Base-by-base conservation (phyloP, 345 rosid genomes). In the Boechera retrofracta region DNA sequence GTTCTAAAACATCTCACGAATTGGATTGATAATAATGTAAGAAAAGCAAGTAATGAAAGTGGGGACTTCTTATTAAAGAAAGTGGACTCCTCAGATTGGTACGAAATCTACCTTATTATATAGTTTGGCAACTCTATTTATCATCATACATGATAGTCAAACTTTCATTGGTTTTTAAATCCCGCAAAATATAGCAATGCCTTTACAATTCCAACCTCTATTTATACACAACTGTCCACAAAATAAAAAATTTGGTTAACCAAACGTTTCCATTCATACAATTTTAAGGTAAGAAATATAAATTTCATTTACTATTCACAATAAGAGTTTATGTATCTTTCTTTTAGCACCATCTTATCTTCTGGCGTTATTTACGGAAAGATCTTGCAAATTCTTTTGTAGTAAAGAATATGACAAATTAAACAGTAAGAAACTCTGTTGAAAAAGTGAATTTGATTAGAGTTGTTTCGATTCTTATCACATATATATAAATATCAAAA, bases 51-150 rank as follows among this genome's bases (percentile, higher is more conserved):
- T 6, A 70, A 44, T 5, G 6, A 31, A 56, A 71, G 6, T 56
- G 35, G n/a, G 61, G 56, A 64, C 71, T 45, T 41, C 38, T 13
- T 55, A 64, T 35, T 55, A 44, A 55, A 74, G 65, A 64, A 42
- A 42, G 64, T 74, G 71, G 77, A 74, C 65, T 74, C 77, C 26
- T 1, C 57, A 44, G 65, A 65, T 74, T 74, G 78, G 72, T 45
- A 55, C 11, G 55, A 73, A 73, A 73, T 54, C 36, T 13, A 53
- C 9, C 26, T 63, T 31, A 18, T 2, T 10, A 69, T 10, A 69
- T 39, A 54, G 64, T 74, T 74, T 42, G 77, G 71, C 71, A 74
- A 74, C 45, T 16, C 54, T 39, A 54, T 38, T 48, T 1, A 26
- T 6, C 39, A 36, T 36, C 39, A 62, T 10, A 31, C 9, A 7